A percentile compares a stretch with the other conserved stretches of the same genome.
Evolutionary conservation across 805 yeast species (phyloP).

Genomic region (Candida nonsorbophila): DNA sequence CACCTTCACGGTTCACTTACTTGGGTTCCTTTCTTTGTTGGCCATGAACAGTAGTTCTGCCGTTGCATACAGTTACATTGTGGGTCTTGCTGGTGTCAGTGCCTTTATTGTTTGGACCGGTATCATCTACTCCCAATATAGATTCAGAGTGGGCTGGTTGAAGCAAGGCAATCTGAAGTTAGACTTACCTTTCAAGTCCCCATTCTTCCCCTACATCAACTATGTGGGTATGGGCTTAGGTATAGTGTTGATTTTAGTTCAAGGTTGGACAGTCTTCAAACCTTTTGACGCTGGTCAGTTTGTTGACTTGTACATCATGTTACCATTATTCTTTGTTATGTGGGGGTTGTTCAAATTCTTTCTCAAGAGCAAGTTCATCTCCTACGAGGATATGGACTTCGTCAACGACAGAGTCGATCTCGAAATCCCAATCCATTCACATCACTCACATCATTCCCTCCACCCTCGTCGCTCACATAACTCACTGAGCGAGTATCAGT

Average conservation of each 20-base stretch:
- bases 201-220: conserved; percentile 13
- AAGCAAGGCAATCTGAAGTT: conserved; percentile 9
- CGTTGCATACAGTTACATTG: conserved; percentile 14
- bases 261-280: conserved; percentile 16
- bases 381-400: conserved; percentile 41
- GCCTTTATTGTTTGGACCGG: conserved; percentile 19
- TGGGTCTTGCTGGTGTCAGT: conserved; percentile 14
- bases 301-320: conserved; percentile 15
- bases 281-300: conserved; percentile 15
- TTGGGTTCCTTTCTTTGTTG: conserved; percentile 14
- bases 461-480: no score
- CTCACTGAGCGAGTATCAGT: no score
- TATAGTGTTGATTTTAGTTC: conserved; percentile 13
- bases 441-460: no score
- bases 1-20: conserved; percentile 11
- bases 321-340: conserved; percentile 11
- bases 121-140: conserved; percentile 12
- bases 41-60: conserved; percentile 11
- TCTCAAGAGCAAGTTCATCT: conserved; percentile 28
- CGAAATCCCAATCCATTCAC: no score
- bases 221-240: conserved; percentile 11
- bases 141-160: conserved; percentile 17
- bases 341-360: conserved; percentile 36
- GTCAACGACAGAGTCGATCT: conserved; percentile 27
- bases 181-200: conserved; percentile 12